phyloP scores from a whole-genome alignment of 2,329 filamentous ascomycete species.

The Pestalotiopsis sp. region DNA sequence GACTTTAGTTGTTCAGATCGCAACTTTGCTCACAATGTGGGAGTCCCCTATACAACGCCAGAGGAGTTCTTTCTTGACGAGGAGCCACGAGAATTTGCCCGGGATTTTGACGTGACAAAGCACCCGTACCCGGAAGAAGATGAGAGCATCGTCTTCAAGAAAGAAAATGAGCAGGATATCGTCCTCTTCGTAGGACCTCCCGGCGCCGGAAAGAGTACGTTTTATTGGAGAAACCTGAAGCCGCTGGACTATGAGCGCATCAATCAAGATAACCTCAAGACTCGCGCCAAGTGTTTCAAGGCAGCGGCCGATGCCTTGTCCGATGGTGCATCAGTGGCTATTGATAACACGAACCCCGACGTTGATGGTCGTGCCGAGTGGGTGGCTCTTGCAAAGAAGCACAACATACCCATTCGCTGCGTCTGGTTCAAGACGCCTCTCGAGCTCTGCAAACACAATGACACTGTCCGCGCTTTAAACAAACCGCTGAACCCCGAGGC shows the following conservation, averaged over 20 bases:
- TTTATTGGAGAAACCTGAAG: conserved; percentile 77
- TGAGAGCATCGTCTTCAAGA: conserved; percentile 48
- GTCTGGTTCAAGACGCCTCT: conserved; percentile 77
- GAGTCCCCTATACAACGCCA: conserved; percentile 78
- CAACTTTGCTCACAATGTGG: conserved; percentile 83
- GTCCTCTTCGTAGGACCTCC: conserved; percentile 88
- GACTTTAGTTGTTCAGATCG: conserved; percentile 69
- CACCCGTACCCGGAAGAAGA: conserved; percentile 46
- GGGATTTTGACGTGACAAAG: conserved; percentile 69
- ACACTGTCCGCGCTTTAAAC: conserved; percentile 75
- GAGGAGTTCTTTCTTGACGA: conserved; percentile 87
- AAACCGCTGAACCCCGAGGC: conserved; percentile 75
- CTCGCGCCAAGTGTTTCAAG: conserved; percentile 69
- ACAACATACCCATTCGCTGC: conserved; percentile 76
- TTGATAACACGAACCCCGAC: conserved; percentile 99
- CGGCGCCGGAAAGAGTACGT: conserved; percentile 88
- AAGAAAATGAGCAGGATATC: conserved; percentile 68
- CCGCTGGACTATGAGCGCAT: conserved; percentile 80
- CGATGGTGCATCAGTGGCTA: conserved; percentile 67
- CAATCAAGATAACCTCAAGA: conserved; percentile 88
- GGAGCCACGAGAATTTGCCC: conserved; percentile 61
- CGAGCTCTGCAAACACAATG: conserved; percentile 80
- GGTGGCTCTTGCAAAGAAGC: conserved; percentile 70
- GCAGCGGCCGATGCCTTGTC: conserved; percentile 66
- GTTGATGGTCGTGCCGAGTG: conserved; percentile 74